Conservation (phyloP, 1,139 yeast species). For the Blastobotrys illinoisensis region DNA sequence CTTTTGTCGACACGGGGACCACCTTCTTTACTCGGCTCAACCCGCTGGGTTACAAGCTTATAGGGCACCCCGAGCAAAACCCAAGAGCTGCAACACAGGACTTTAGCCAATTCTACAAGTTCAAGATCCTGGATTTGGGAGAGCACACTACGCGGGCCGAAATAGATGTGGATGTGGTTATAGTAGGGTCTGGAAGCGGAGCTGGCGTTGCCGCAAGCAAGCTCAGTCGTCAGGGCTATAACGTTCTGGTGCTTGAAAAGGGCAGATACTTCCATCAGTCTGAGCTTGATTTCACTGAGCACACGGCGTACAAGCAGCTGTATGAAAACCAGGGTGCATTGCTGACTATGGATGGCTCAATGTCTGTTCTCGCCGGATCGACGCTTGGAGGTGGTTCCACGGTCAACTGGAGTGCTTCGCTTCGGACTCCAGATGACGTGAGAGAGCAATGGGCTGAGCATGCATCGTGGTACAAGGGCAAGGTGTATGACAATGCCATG, state of each 20-base stretch:
- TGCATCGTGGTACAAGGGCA: conserved; percentile 45
- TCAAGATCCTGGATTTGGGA: conserved; percentile 17
- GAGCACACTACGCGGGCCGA: conserved; percentile 16
- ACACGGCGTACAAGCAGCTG: conserved; percentile 36
- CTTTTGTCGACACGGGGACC: conserved; percentile 3
- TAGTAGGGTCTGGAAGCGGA: conserved; percentile 56
- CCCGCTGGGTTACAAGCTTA: conserved; percentile 17
- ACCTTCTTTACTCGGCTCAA: conserved; percentile 15
- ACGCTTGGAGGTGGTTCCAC: conserved; percentile 60
- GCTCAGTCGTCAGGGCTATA: conserved; percentile 42
- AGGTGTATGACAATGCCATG: conserved; percentile 43
- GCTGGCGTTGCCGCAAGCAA: conserved; percentile 55
- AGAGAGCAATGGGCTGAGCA: conserved; percentile 48
- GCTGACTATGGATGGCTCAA: conserved; percentile 34
- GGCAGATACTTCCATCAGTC: conserved; percentile 42
- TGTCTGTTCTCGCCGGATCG: conserved; percentile 47
- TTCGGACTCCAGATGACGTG: conserved; percentile 49
- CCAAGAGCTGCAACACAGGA: conserved; percentile 13
- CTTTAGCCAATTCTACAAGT: conserved; percentile 8
- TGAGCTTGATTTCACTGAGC: conserved; percentile 40
- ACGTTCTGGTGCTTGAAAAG: conserved; percentile 48
- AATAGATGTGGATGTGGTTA: conserved; percentile 38
- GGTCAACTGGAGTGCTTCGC: conserved; percentile 57
- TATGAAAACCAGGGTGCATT: conserved; percentile 43
- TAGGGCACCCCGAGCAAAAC: conserved; percentile 24